These are phyloP conservation scores for Botrytis sinoallii DNA, from an alignment of 2,329 filamentous ascomycete genomes.

Conservation along the genomic window DNA sequence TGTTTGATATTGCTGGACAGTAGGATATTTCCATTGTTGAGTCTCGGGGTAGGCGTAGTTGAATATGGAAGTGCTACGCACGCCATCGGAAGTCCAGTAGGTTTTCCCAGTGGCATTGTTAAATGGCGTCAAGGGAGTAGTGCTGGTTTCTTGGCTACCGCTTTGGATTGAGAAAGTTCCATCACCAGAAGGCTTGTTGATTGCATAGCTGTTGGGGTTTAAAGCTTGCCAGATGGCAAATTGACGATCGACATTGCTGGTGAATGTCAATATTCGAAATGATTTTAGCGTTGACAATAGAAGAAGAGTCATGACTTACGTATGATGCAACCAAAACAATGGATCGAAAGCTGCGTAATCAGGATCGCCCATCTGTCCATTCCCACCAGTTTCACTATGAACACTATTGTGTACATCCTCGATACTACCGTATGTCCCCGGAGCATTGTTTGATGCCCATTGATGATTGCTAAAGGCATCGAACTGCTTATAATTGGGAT, in stretches of 20 bases:
- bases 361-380: constrained; percentile 67
- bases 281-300: rapidly evolving
- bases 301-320: constrained; percentile 20
- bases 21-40: constrained; percentile 27
- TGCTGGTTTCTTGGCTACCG: constrained; percentile 52
- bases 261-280: background rate
- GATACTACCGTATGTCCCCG: constrained; percentile 38
- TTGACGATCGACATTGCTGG: constrained; percentile 65
- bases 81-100: constrained; percentile 27
- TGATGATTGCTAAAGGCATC: constrained; percentile 67
- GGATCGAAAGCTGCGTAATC: constrained; percentile 77
- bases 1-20: constrained; percentile 23
- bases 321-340: constrained; percentile 42
- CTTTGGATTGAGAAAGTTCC: constrained; percentile 59
- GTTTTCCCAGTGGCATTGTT: constrained; percentile 42
- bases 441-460: constrained; percentile 43
- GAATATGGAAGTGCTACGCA: constrained; percentile 45
- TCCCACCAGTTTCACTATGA: constrained; percentile 53
- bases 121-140: constrained; percentile 65
- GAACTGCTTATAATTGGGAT: constrained; percentile 61
- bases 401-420: constrained; percentile 63
- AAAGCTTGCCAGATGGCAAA: constrained; percentile 76
- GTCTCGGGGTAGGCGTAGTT: constrained; percentile 75
- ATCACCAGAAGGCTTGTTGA: constrained; percentile 51
- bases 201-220: constrained; percentile 65